Evolutionary conservation across 768 basidiomycete genomes (phyloP).

Genomic region (Boletus speciosus): DNA sequence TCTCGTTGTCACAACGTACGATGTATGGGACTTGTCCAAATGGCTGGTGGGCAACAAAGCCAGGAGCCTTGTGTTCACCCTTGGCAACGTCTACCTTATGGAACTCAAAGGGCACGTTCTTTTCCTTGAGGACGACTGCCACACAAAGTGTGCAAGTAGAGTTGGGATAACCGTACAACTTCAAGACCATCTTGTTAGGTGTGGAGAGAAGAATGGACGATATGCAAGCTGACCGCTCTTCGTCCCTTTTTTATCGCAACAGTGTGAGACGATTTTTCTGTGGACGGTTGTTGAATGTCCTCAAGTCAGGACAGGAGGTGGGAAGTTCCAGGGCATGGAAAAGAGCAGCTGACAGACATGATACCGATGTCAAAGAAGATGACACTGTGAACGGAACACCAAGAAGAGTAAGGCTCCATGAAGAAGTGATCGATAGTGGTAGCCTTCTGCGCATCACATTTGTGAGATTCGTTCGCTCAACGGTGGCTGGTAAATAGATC

Average conservation of each 20-base stretch:
- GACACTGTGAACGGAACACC: background rate
- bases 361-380: background rate
- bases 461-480: background rate
- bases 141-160: slow-evolving; percentile 53
- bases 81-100: slow-evolving; percentile 37
- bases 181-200: slow-evolving; percentile 17
- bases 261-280: slow-evolving; percentile 4
- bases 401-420: background rate
- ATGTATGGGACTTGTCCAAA: slow-evolving; percentile 47
- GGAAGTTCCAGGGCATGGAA: background rate
- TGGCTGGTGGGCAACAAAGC: slow-evolving; percentile 50
- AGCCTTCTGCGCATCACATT: background rate
- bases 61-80: slow-evolving; percentile 44
- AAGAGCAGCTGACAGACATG: background rate
- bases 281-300: background rate
- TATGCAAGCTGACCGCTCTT: background rate
- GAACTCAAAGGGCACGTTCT: slow-evolving; percentile 52
- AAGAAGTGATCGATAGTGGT: background rate
- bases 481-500: no score
- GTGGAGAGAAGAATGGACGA: background rate
- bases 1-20: background rate
- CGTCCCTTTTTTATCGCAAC: slow-evolving; percentile 4
- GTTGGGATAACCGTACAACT: slow-evolving; percentile 13
- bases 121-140: slow-evolving; percentile 49
- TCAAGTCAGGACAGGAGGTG: background rate